Conservation (phyloP, 164 flowering plant genomes). For the Tetracentron sinense region DNA sequence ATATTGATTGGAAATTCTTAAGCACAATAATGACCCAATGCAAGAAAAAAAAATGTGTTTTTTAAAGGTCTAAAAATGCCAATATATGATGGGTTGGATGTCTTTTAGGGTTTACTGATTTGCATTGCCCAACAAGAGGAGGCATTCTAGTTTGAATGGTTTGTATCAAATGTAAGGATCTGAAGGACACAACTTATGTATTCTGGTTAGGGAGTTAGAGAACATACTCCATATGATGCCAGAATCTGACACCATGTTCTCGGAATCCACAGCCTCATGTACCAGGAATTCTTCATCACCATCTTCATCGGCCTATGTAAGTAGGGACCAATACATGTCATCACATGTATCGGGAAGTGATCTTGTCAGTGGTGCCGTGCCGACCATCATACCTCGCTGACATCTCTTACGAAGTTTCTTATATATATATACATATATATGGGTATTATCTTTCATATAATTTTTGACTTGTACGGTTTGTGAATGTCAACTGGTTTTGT, state of each 20-base stretch:
- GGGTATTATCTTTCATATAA: background rate
- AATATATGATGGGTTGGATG: too few species aligned
- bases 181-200: too few species aligned
- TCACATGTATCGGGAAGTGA: constrained; percentile 30
- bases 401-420: background rate
- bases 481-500: too few species aligned
- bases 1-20: background rate
- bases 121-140: too few species aligned
- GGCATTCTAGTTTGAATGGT: too few species aligned
- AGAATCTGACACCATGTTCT: constrained; percentile 21
- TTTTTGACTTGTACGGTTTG: too few species aligned
- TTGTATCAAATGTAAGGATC: too few species aligned
- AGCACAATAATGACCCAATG: background rate
- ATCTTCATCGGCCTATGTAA: constrained; percentile 18
- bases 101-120: too few species aligned
- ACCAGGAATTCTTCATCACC: constrained; percentile 15
- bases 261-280: constrained; percentile 19
- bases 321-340: constrained; percentile 12
- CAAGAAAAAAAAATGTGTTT: background rate
- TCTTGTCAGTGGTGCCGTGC: constrained; percentile 31
- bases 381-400: constrained; percentile 36
- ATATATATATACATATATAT: too few species aligned
- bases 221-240: constrained; percentile 39
- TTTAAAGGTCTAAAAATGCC: background rate
- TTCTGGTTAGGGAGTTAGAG: constrained; percentile 66